Evolutionary conservation across 2,329 filamentous ascomycete genomes (phyloP).

Genomic region (Arachnopeziza araneosa): DNA sequence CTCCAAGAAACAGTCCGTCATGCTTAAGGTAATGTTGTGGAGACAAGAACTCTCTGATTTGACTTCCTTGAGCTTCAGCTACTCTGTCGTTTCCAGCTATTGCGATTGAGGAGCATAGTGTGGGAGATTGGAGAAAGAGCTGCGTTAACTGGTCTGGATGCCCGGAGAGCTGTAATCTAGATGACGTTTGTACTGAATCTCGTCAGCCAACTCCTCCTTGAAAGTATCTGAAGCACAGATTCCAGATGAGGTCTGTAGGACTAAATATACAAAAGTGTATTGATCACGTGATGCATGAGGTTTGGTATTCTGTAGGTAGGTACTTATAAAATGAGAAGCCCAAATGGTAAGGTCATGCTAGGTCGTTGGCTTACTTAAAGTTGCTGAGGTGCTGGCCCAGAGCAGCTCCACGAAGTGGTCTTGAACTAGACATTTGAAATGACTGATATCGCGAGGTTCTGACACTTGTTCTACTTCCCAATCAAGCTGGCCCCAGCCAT

Average conservation of each 20-base stretch:
- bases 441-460: constrained; percentile 41
- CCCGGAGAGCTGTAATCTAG: constrained; percentile 27
- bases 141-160: constrained; percentile 21
- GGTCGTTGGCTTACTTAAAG: constrained; percentile 37
- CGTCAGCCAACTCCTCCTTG: neutral
- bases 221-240: too few relatives aligned
- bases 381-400: constrained; percentile 38
- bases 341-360: neutral
- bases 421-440: constrained; percentile 40
- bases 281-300: neutral
- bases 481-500: constrained; percentile 51
- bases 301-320: neutral
- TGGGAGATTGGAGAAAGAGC: constrained; percentile 18
- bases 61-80: neutral
- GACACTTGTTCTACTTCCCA: constrained; percentile 28
- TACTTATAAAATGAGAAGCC: too few relatives aligned
- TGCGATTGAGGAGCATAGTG: constrained; percentile 26
- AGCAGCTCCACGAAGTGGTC: constrained; percentile 34
- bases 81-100: constrained; percentile 32
- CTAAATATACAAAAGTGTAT: neutral
- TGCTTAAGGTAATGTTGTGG: neutral
- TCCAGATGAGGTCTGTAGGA: too few relatives aligned
- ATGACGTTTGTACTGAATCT: constrained; percentile 17
- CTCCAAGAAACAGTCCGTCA: neutral
- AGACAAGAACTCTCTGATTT: constrained; percentile 1